Evolutionary conservation across 768 basidiomycete genomes (phyloP).

Genomic region (Porphyrellus cyaneotinctus): DNA sequence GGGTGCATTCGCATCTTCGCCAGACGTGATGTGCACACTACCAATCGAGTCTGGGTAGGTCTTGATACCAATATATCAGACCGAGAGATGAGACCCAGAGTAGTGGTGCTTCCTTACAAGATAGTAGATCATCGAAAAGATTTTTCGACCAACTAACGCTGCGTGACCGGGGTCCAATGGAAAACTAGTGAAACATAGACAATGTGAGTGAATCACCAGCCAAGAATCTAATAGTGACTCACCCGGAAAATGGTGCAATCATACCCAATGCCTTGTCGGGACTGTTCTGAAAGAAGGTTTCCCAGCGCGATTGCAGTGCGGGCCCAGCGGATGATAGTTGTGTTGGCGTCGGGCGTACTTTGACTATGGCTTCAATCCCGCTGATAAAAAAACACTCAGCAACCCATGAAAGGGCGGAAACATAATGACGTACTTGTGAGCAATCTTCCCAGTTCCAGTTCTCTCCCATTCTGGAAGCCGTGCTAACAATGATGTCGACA

Average conservation of each 20-base stretch:
- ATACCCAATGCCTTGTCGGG: slow-evolving; percentile 57
- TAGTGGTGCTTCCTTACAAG: not conserved
- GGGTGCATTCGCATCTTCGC: slow-evolving; percentile 37
- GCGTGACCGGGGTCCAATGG: slow-evolving; percentile 14
- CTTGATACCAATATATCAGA: slow-evolving; percentile 11
- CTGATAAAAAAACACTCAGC: slow-evolving; percentile 32
- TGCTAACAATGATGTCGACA: slow-evolving; percentile 15
- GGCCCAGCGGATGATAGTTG: slow-evolving; percentile 44
- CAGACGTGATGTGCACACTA: slow-evolving; percentile 44
- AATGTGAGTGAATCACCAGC: not conserved
- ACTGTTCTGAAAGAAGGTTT: slow-evolving; percentile 42
- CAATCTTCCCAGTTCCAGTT: slow-evolving; percentile 45
- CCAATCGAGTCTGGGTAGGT: slow-evolving; percentile 46
- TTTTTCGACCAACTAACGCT: slow-evolving; percentile 19
- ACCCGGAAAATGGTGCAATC: slow-evolving; percentile 41
- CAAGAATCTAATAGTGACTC: slow-evolving; percentile 1
- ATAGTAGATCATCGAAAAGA: slow-evolving; percentile 17
- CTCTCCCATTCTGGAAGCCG: slow-evolving; percentile 30
- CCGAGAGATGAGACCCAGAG: not conserved
- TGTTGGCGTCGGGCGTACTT: slow-evolving; percentile 47
- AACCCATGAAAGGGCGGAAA: not conserved
- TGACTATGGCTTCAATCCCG: slow-evolving; percentile 50
- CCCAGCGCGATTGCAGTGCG: slow-evolving; percentile 48
- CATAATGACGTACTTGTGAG: slow-evolving; percentile 44
- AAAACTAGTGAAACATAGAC: slow-evolving; percentile 18